phyloP scores from a whole-genome alignment of 257 asterid genomes.

The Vinca minor region DNA sequence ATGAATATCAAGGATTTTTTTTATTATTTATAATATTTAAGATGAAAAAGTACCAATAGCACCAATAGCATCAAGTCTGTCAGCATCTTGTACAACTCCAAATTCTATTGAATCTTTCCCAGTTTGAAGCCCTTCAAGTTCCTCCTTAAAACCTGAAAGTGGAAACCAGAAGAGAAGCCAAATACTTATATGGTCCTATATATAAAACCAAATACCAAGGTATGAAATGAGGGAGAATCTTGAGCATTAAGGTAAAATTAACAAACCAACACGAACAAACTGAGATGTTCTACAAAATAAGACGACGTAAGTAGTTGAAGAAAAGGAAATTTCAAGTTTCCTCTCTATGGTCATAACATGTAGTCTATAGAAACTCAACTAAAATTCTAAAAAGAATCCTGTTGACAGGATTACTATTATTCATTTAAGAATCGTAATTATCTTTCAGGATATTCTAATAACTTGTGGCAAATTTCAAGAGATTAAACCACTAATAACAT shows the following conservation, averaged over 20 bases:
- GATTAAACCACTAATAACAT: not conserved
- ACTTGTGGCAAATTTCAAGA: too few species aligned
- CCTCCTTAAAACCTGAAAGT: constrained; percentile 81
- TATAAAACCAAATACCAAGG: not conserved
- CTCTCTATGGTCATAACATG: not conserved
- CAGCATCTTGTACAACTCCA: constrained; percentile 96
- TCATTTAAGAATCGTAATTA: too few species aligned
- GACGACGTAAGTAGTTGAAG: not conserved
- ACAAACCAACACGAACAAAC: not conserved
- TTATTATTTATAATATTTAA: not conserved
- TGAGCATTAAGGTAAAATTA: not conserved
- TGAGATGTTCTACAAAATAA: not conserved
- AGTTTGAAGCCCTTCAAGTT: constrained; percentile 40
- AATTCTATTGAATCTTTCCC: constrained; percentile 45
- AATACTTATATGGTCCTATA: not conserved
- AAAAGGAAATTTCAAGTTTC: not conserved
- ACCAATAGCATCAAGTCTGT: constrained; percentile 97
- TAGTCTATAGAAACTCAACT: too few species aligned
- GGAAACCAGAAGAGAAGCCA: constrained; percentile 7
- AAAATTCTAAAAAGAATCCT: too few species aligned
- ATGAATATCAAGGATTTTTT: not conserved
- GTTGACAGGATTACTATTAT: too few species aligned
- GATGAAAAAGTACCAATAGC: constrained; percentile 57
- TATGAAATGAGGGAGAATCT: not conserved
- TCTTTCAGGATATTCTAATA: too few species aligned